Evolutionary conservation across 2,329 filamentous ascomycete genomes (phyloP).

Genomic region (Xylaria sp.): DNA sequence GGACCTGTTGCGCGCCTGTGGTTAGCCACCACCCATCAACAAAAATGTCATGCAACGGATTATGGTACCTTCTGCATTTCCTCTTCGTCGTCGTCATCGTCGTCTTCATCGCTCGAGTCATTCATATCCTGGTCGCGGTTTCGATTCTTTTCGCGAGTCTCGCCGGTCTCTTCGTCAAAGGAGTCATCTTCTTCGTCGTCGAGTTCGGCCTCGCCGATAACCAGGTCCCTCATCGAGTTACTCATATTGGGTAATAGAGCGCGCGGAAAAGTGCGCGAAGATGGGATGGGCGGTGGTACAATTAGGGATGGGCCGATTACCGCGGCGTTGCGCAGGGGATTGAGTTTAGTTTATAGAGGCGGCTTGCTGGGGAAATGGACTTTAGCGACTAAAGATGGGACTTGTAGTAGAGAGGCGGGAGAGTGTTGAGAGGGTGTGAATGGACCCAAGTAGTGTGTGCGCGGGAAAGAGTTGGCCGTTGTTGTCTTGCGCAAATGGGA

Average conservation of each 20-base stretch:
- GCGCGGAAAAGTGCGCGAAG: background rate
- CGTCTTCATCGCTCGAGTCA: slow-evolving; percentile 91
- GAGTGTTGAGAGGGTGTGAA: background rate
- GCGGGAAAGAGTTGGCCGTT: background rate
- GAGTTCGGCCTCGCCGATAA: slow-evolving; percentile 84
- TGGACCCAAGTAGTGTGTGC: background rate
- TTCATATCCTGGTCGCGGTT: slow-evolving; percentile 60
- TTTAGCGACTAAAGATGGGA: too few species aligned
- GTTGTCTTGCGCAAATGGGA: background rate
- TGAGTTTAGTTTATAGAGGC: background rate
- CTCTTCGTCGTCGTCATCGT: slow-evolving; percentile 90
- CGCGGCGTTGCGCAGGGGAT: background rate
- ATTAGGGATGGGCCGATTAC: background rate
- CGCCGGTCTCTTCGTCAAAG: slow-evolving; percentile 76
- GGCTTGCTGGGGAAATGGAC: background rate
- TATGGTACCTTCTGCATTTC: slow-evolving; percentile 71
- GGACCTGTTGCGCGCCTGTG: slow-evolving; percentile 62
- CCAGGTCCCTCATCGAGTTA: slow-evolving; percentile 72
- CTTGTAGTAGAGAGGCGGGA: too few species aligned
- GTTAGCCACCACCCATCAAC: slow-evolving; percentile 16
- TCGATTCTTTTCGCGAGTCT: slow-evolving; percentile 54
- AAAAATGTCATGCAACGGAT: slow-evolving; percentile 33
- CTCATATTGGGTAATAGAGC: slow-evolving; percentile 59
- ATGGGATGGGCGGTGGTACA: background rate
- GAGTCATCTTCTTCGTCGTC: slow-evolving; percentile 86